Base-by-base conservation (phyloP, 2,329 filamentous ascomycete species). In the Aureobasidium mangrovei region DNA sequence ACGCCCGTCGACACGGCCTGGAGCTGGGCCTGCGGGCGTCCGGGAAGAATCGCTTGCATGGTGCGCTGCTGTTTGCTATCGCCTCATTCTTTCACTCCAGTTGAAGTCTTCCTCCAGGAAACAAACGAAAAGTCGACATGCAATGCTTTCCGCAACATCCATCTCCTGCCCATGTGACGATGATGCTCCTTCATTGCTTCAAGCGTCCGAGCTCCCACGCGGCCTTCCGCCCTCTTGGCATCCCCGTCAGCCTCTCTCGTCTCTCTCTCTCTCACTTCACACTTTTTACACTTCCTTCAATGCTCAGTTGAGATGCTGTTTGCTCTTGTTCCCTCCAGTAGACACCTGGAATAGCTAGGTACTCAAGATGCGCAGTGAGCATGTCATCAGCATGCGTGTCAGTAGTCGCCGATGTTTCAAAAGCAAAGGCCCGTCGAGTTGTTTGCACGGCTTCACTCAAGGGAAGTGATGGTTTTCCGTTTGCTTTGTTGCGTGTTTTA, bases 1-100 rank as follows among this genome's bases (percentile, higher is more conserved):
- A 80, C 77, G 67, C 83, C 85, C 58, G 83, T 85, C 69, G 82
- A 81, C 67, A 90, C 76, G 72, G 85, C 83, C 77, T 91, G 86
- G 65, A 88, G 83, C 76, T 82, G 85, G 64, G 84, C 78, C 75
- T 81, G 82, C 68, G 88, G 86, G 74, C 84, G 82, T 69, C 88
- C 88, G 60, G 88, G 88, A 63, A 91, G 78, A 72, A 91, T 81
- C 67, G 82, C 80, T 77, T 84, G 83, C 86, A 90, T 90, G 42
- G 32, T 53, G 26, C 4, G 31, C 31, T 52, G 47, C 28, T n/a
- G 38, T 10, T 41, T 26, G 40, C 7, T 53, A 53, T 38, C 27
- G 40, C 27, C 40, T 44, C 49, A 53, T 53, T 5, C 18, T 27
- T 6, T 39, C n/a, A 12, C 36, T n/a, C 36, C n/a, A 10, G 36